Evolutionary conservation across 2,329 filamentous ascomycete genomes (phyloP).

Genomic region (Westerdykella sp.): DNA sequence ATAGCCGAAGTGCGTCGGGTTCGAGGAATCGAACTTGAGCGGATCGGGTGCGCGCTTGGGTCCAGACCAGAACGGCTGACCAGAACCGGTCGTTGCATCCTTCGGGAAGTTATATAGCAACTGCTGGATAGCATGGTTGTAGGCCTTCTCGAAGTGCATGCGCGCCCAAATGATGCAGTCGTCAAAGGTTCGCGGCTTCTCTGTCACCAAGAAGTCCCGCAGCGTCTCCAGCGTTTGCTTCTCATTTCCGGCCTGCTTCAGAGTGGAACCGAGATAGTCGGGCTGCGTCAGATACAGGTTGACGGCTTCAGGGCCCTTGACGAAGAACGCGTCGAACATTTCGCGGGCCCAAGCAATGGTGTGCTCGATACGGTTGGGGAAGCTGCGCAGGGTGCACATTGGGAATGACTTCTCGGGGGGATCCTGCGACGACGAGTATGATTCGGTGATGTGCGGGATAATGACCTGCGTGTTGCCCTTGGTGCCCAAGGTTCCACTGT

Average conservation of each 20-base stretch:
- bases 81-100: slow-evolving; percentile 79
- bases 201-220: slow-evolving; percentile 81
- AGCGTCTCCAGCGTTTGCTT: slow-evolving; percentile 89
- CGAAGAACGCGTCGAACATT: slow-evolving; percentile 89
- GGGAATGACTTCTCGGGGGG: slow-evolving; percentile 98
- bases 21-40: slow-evolving; percentile 78
- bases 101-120: slow-evolving; percentile 96
- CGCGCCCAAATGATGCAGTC: slow-evolving; percentile 97
- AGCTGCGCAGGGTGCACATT: slow-evolving; percentile 95
- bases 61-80: slow-evolving; percentile 94
- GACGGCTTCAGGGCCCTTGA: slow-evolving; percentile 86
- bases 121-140: slow-evolving; percentile 94
- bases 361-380: slow-evolving; percentile 97
- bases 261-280: slow-evolving; percentile 76
- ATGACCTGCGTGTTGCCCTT: slow-evolving; percentile 99
- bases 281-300: slow-evolving; percentile 90
- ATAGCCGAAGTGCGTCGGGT: slow-evolving; percentile 82
- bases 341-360: slow-evolving; percentile 98
- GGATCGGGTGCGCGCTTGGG: slow-evolving; percentile 93
- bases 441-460: slow-evolving; percentile 84
- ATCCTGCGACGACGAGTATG: slow-evolving; percentile 94
- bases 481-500: slow-evolving; percentile 96
- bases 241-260: slow-evolving; percentile 92
- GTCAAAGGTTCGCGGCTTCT: slow-evolving; percentile 87
- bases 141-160: slow-evolving; percentile 90